A percentile compares a stretch with the other conserved stretches of the same genome.
Evolutionary conservation across 352 stramenopile species (phyloP).

Genomic region (Hyphochytrium catenoides): DNA sequence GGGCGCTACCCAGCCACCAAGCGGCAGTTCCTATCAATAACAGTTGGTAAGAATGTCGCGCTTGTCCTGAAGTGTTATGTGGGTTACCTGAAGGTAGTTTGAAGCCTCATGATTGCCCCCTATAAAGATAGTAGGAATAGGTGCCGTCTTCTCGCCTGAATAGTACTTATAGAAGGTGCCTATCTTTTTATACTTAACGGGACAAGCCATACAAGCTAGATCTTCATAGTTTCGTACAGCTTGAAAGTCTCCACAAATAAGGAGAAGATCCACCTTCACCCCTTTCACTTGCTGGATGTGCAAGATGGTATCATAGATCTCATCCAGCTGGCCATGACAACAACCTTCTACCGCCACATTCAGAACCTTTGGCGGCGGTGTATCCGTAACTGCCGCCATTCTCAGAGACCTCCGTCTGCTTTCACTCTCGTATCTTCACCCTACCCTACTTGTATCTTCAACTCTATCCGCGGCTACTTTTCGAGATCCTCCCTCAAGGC

Average conservation of each 20-base stretch:
- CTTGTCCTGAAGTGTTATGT: too few relatives aligned
- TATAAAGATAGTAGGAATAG: constrained; percentile 89
- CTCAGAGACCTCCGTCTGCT: too few relatives aligned
- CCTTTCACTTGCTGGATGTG: constrained; percentile 64
- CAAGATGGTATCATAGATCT: constrained; percentile 84
- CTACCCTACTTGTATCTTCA: too few relatives aligned
- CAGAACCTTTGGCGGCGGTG: too few relatives aligned
- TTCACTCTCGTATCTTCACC: too few relatives aligned
- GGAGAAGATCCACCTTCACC: constrained; percentile 69
- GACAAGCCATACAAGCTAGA: constrained; percentile 78
- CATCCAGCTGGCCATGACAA: constrained; percentile 90
- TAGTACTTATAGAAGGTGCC: constrained; percentile 91
- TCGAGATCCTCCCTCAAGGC: too few relatives aligned
- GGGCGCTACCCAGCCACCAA: constrained; percentile 91
- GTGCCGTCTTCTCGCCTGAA: constrained; percentile 61
- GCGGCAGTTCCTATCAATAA: constrained; percentile 89
- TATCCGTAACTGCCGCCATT: too few relatives aligned
- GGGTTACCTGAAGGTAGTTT: constrained; percentile 85
- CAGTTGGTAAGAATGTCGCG: too few relatives aligned
- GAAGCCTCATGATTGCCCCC: constrained; percentile 97
- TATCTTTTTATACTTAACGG: constrained; percentile 80
- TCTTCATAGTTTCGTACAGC: constrained; percentile 83
- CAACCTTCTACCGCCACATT: constrained; percentile 88
- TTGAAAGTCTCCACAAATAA: constrained; percentile 98
- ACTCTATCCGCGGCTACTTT: too few relatives aligned